Percentiles rank a stretch among this genome's conserved stretches.
Conservation (phyloP, 352 stramenopile genomes). For the Phytophthora pinifolia region DNA sequence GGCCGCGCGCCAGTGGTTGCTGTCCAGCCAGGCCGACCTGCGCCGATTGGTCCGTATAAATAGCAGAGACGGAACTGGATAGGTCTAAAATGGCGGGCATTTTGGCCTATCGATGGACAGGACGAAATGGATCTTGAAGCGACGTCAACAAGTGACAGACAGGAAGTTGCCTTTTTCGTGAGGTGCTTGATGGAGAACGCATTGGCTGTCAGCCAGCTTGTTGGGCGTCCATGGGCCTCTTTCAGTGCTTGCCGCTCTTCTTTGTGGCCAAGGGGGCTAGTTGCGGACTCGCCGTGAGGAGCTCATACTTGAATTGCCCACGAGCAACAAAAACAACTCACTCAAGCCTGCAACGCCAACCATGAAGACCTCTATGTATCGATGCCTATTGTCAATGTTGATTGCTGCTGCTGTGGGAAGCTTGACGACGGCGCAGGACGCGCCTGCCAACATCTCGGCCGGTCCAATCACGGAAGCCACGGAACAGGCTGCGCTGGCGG, state of each 20-base stretch:
- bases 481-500: conserved; percentile 25
- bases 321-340: background rate
- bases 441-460: background rate
- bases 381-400: conserved; percentile 11
- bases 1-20: conserved; percentile 21
- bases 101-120: too few relatives aligned
- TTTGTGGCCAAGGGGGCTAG: conserved; percentile 4
- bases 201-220: conserved; percentile 8
- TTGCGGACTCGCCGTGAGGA: background rate
- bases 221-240: conserved; percentile 20
- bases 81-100: too few relatives aligned
- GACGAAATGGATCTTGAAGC: conserved; percentile 6
- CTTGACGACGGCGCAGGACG: conserved; percentile 19
- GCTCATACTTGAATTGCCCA: conserved; percentile 32
- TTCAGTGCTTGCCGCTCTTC: conserved; percentile 10
- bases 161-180: conserved; percentile 16
- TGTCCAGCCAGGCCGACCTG: conserved; percentile 28
- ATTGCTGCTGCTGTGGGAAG: background rate
- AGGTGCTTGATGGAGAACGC: conserved; percentile 23
- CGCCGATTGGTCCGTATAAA: conserved; percentile 30
- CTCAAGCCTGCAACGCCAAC: background rate
- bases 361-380: conserved; percentile 22
- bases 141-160: conserved; percentile 2
- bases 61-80: background rate
- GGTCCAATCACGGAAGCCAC: conserved; percentile 21